Conservation (phyloP, 2,329 filamentous ascomycete genomes). For the Lomentospora prolificans region DNA sequence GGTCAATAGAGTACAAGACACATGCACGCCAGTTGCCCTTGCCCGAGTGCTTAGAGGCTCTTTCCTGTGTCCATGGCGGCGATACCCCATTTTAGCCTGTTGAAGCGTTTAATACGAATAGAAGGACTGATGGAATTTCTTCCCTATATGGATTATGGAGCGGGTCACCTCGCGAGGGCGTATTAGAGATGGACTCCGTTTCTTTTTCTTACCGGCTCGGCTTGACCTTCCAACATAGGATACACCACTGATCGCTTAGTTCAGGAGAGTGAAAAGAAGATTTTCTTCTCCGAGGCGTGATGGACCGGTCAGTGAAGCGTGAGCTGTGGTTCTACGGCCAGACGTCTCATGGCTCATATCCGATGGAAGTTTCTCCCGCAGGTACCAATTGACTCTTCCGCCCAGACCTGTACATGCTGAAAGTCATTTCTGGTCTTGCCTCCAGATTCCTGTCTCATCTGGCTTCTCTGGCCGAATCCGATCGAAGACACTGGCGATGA, state of each 20-base stretch:
- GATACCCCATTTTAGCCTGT: conserved; percentile 1
- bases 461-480: background rate
- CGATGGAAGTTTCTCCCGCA: background rate
- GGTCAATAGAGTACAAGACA: background rate
- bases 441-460: background rate
- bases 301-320: background rate
- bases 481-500: background rate
- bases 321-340: background rate
- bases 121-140: background rate
- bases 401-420: too few species aligned
- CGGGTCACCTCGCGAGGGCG: background rate
- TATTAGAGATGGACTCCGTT: background rate
- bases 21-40: background rate
- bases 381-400: background rate
- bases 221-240: background rate
- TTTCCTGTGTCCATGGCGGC: background rate
- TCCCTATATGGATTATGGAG: background rate
- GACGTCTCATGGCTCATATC: background rate
- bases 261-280: background rate
- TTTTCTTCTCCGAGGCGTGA: background rate
- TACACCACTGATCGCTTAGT: background rate
- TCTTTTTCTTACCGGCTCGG: background rate
- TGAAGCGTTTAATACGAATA: background rate
- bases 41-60: background rate
- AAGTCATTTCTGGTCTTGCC: too few species aligned